Evolutionary conservation across 495 filamentous ascomycete genomes (phyloP).

Genomic region (Tuber magnatum): DNA sequence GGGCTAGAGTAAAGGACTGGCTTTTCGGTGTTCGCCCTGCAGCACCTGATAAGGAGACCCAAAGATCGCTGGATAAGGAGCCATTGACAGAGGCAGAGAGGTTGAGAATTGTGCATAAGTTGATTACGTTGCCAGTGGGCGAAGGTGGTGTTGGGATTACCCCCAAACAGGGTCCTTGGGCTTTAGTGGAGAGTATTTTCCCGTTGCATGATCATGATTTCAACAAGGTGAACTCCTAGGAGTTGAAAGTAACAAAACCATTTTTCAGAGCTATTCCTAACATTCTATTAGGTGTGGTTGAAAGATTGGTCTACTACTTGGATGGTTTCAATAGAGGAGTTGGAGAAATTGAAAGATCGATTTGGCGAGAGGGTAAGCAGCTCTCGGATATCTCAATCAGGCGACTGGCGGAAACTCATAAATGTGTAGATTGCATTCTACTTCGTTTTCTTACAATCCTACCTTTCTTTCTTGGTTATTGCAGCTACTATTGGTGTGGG

Average conservation of each 20-base stretch:
- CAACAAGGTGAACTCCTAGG: constrained; percentile 53
- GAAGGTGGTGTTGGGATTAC: constrained; percentile 90
- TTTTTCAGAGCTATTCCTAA: constrained; percentile 9
- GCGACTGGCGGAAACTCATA: background rate
- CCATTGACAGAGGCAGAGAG: constrained; percentile 82
- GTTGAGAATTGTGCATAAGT: constrained; percentile 70
- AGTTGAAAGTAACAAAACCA: background rate
- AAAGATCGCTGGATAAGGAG: constrained; percentile 55
- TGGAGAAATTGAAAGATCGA: constrained; percentile 75
- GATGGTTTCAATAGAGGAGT: constrained; percentile 65
- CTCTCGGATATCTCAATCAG: background rate
- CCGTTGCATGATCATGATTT: constrained; percentile 80
- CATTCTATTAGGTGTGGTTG: constrained; percentile 57
- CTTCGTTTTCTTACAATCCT: constrained; percentile 90
- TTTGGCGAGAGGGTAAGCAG: constrained; percentile 74
- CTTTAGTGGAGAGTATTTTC: constrained; percentile 75
- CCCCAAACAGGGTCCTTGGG: constrained; percentile 73
- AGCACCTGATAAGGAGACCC: constrained; percentile 68
- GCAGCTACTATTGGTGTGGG: constrained; percentile 76
- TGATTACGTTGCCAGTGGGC: constrained; percentile 72
- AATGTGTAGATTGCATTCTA: constrained; percentile 69
- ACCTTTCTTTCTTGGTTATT: constrained; percentile 77
- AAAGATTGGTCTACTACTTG: constrained; percentile 79
- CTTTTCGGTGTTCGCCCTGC: constrained; percentile 76
- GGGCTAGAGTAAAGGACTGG: constrained; percentile 82